A percentile compares a stretch with the other conserved stretches of the same genome.
phyloP scores from a whole-genome alignment of 441 rosid genomes.

The Pelargonium myrrhifolium region DNA sequence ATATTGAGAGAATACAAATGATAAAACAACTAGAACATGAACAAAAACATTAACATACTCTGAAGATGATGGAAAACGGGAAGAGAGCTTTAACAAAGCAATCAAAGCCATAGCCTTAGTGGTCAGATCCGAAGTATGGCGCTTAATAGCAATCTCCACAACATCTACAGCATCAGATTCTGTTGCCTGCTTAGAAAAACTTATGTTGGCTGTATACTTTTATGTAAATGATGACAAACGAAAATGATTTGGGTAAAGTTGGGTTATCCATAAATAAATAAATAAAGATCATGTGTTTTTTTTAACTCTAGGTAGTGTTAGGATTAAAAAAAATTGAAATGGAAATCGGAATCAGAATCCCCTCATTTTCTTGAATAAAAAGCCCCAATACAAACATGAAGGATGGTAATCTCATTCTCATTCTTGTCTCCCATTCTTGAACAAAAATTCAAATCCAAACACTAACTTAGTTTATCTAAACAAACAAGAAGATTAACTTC shows the following conservation, averaged over 20 bases:
- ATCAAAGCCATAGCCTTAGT: slow-evolving; percentile 88
- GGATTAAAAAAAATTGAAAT: too few relatives aligned
- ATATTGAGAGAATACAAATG: background rate
- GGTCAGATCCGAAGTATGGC: slow-evolving; percentile 61
- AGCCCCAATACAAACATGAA: too few relatives aligned
- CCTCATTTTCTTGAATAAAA: too few relatives aligned
- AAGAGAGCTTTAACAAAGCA: slow-evolving; percentile 84
- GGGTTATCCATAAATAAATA: background rate
- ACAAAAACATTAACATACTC: slow-evolving; percentile 45
- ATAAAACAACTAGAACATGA: slow-evolving; percentile 11
- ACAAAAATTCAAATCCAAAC: too few relatives aligned
- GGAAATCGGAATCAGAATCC: too few relatives aligned
- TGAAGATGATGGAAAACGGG: slow-evolving; percentile 84
- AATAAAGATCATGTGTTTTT: background rate
- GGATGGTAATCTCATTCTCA: too few relatives aligned
- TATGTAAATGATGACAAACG: background rate
- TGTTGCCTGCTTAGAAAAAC: slow-evolving; percentile 57
- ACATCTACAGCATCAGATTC: slow-evolving; percentile 89
- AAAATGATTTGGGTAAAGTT: background rate
- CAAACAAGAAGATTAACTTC: background rate
- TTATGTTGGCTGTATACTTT: slow-evolving; percentile 19
- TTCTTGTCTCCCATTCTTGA: too few relatives aligned
- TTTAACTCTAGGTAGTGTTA: background rate
- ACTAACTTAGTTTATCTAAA: background rate
- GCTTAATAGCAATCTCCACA: slow-evolving; percentile 58